These are phyloP conservation scores for Termitomyces sp. DNA, from an alignment of 768 basidiomycete species.

Conservation along the genomic window DNA sequence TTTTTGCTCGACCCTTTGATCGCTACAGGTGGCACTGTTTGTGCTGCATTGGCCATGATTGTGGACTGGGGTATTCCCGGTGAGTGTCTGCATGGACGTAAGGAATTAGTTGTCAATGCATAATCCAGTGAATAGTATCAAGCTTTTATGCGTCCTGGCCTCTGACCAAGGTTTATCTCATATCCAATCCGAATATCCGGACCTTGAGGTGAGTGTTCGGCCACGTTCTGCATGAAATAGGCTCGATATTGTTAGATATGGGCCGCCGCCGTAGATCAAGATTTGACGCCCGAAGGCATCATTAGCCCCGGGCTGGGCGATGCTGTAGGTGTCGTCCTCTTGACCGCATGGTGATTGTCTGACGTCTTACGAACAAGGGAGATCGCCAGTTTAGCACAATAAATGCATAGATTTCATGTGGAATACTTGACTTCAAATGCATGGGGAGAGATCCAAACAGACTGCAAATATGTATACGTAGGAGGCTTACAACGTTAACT, in stretches of 20 bases:
- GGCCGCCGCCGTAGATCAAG: slow-evolving; percentile 75
- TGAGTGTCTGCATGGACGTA: slow-evolving; percentile 23
- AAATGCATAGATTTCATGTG: slow-evolving; percentile 21
- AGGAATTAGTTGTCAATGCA: slow-evolving; percentile 1
- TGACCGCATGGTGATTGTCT: not conserved
- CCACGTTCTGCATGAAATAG: not conserved
- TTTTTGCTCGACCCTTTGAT: slow-evolving; percentile 89
- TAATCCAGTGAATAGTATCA: slow-evolving; percentile 57
- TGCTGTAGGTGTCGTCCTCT: slow-evolving; percentile 47
- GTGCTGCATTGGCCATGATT: slow-evolving; percentile 84
- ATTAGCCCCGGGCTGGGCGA: slow-evolving; percentile 92
- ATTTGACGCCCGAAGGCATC: slow-evolving; percentile 67
- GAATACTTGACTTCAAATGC: not conserved
- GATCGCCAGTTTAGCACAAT: slow-evolving; percentile 81
- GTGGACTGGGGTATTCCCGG: slow-evolving; percentile 76
- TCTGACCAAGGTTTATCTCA: slow-evolving; percentile 67
- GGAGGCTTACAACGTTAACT: too few species aligned
- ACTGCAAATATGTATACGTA: too few species aligned
- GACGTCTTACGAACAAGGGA: slow-evolving; percentile 45
- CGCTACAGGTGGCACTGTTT: slow-evolving; percentile 90
- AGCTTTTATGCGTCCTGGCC: slow-evolving; percentile 76
- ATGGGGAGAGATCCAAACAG: too few species aligned
- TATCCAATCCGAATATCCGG: slow-evolving; percentile 64
- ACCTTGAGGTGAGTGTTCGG: slow-evolving; percentile 57
- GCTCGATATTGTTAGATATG: slow-evolving; percentile 57